A percentile compares a stretch with the other conserved stretches of the same genome.
Conservation (phyloP, 1,284 basidiomycete genomes). For the Microbotryum violaceum region DNA sequence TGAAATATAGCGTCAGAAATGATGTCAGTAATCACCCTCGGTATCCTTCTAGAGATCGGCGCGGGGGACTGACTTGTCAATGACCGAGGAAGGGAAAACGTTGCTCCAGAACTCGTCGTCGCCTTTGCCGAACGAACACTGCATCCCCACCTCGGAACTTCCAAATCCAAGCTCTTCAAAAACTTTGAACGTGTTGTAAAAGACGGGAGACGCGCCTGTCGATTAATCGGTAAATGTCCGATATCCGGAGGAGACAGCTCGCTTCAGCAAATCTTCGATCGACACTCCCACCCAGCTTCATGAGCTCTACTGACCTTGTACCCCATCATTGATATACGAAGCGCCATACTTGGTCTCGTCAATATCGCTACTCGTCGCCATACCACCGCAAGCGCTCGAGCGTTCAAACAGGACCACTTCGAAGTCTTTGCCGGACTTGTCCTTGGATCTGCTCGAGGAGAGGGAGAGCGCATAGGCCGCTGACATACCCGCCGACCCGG, state of each 20-base stretch:
- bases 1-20: background rate
- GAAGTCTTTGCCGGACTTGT: conserved; percentile 46
- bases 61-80: conserved; percentile 36
- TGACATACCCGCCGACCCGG: conserved; percentile 48
- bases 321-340: conserved; percentile 33
- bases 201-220: conserved; percentile 22
- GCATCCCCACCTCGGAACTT: conserved; percentile 52
- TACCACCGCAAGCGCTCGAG: conserved; percentile 47
- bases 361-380: conserved; percentile 52
- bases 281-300: conserved; percentile 43
- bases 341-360: conserved; percentile 36
- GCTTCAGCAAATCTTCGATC: conserved; percentile 51
- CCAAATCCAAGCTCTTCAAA: conserved; percentile 53
- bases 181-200: conserved; percentile 37
- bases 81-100: conserved; percentile 54
- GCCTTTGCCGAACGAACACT: conserved; percentile 58
- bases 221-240: conserved; percentile 12
- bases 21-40: background rate
- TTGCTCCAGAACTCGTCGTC: conserved; percentile 56
- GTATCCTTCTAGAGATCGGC: background rate
- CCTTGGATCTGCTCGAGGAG: conserved; percentile 53
- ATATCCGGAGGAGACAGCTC: conserved; percentile 9
- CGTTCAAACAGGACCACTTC: conserved; percentile 37
- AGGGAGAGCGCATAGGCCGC: conserved; percentile 51
- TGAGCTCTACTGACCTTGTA: conserved; percentile 17